Evolutionary conservation across 83 land plant genomes (phyloP).

Genomic region (Diphasiastrum complanatum): DNA sequence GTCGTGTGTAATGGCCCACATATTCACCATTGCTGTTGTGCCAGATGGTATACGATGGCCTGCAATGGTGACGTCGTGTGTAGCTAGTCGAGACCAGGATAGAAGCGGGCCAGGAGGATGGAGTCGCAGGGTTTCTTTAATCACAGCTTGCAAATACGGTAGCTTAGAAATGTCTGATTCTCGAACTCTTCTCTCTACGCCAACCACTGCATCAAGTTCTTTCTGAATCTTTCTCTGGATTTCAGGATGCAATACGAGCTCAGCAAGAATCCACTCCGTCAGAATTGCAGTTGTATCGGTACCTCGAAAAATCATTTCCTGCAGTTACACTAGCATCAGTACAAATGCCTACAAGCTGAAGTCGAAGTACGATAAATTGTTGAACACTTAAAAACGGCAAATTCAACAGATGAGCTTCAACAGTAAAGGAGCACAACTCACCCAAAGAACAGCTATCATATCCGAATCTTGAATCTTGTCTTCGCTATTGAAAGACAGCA

Average conservation of each 20-base stretch:
- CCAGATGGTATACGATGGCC: constrained; percentile 39
- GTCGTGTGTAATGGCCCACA: constrained; percentile 55
- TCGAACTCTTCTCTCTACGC: neutral
- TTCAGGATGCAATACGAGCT: constrained; percentile 22
- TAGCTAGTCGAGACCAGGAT: constrained; percentile 56
- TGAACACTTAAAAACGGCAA: no score
- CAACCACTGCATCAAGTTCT: constrained; percentile 17
- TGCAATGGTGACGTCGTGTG: constrained; percentile 37
- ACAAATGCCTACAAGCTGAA: no score
- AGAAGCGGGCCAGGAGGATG: constrained; percentile 66
- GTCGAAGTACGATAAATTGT: no score
- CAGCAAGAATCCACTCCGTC: constrained; percentile 26
- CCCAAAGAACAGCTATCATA: constrained; percentile 64
- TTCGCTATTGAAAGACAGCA: constrained; percentile 31
- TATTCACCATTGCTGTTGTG: constrained; percentile 55
- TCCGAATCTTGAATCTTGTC: constrained; percentile 46
- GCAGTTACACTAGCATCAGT: no score
- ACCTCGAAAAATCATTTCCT: constrained; percentile 32
- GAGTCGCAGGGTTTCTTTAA: constrained; percentile 54
- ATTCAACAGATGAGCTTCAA: no score
- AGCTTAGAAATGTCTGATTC: constrained; percentile 40
- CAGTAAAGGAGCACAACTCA: no score
- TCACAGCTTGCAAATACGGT: constrained; percentile 51
- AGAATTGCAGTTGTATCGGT: constrained; percentile 27
- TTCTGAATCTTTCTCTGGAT: constrained; percentile 19